These are phyloP conservation scores for Syzygium syzygioides DNA, from an alignment of 441 rosid species.

Conservation along the genomic window DNA sequence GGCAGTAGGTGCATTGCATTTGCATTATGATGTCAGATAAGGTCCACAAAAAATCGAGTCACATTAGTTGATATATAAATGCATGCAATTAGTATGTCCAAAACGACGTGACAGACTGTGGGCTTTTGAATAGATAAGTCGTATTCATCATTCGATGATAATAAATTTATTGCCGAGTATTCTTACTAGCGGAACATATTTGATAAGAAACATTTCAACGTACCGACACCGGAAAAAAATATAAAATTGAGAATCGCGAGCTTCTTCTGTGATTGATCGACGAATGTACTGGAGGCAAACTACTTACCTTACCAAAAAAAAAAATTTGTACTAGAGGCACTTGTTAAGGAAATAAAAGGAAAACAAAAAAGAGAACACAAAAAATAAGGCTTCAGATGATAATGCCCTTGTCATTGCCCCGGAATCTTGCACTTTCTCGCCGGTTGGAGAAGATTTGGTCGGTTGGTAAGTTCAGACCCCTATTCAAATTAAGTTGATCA, in stretches of 20 bases:
- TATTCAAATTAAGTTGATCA: not conserved
- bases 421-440: not conserved
- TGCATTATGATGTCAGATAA: not conserved
- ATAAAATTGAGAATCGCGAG: accelerated
- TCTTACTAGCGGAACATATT: not conserved
- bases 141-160: not conserved
- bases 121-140: not conserved
- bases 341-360: not conserved
- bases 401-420: accelerated
- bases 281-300: accelerated
- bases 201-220: accelerated
- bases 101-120: accelerated
- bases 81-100: not conserved
- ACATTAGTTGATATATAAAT: not conserved
- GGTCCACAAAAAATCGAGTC: not conserved
- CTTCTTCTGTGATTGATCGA: not conserved
- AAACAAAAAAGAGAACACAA: not conserved
- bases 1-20: not conserved
- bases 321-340: accelerated
- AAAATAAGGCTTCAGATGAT: accelerated
- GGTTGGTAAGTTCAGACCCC: no score
- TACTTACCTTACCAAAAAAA: no score
- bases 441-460: accelerated
- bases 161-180: not conserved
- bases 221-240: not conserved